Evolutionary conservation across 306 rosid species (phyloP), one percentile per base, ranked within the genome.

Genomic region (Vigna unguiculata): DNA sequence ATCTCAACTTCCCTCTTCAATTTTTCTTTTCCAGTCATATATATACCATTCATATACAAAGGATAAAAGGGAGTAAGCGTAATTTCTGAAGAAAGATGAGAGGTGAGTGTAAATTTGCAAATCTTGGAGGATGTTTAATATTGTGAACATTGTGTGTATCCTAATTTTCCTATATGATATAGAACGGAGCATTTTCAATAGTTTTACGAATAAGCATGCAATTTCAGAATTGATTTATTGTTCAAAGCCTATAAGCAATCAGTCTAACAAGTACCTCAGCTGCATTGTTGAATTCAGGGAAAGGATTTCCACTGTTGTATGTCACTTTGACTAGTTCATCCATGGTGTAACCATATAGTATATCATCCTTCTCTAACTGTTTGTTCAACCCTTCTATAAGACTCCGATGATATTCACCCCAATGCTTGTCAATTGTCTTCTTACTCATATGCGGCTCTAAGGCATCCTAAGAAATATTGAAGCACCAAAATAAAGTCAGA

Each of bases 261-360:
- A 79, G 72, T 75, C 60, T 71, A 71, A 86, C 22, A 58, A 76
- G 53, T 89, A 95, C 99, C 97, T 95, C 97, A 46, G 97, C 91
- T 52, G 97, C 96, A 70, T 95, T 95, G 88, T 95, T 89, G 87
- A 90, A 95, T 86, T 92, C 97, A 14, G 90, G 89, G 16, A 81
- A 84, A 60, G 98, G 98, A 67, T 92, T 95, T 62, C 98, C 98
- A 63, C 32, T 92, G 79, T 92, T 95, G 81, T 92, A 95, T 21
- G 97, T 89, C 78, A 85, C 88, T 87, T 95, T 95, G 79, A 95
- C 89, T 72, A 95, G 93, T 80, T 92, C 97, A 84, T 95, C 93
- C 76, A 95, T 59, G 38, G 97, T 90, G 85, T 78, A 82, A 74
- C 97, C 97, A 84, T 90, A 95, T 32, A 95, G 81, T 78, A 82